phyloP scores from a whole-genome alignment of 495 filamentous ascomycete genomes.

The Penicillium paradoxum region DNA sequence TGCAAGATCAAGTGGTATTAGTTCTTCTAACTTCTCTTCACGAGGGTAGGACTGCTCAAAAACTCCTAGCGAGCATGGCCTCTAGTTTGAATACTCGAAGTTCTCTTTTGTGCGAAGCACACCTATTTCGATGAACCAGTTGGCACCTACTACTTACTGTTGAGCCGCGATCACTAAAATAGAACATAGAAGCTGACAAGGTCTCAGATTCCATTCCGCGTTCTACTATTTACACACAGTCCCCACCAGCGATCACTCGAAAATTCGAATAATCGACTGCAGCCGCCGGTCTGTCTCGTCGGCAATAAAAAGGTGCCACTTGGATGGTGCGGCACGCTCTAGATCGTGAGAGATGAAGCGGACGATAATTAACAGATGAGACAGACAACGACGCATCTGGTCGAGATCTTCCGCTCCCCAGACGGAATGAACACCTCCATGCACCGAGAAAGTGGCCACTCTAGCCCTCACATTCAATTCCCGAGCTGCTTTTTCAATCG shows the following conservation, averaged over 20 bases:
- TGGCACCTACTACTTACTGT: background rate
- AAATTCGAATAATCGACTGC: slow-evolving; percentile 23
- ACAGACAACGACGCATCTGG: background rate
- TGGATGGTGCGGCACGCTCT: slow-evolving; percentile 10
- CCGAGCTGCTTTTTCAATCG: background rate
- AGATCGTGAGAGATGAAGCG: slow-evolving; percentile 17
- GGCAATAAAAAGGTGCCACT: slow-evolving; percentile 33
- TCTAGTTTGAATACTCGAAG: too few relatives aligned
- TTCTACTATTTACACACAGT: background rate
- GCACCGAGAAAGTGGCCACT: background rate
- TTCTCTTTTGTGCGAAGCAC: too few relatives aligned
- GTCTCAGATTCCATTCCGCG: background rate
- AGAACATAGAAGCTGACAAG: background rate
- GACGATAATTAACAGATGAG: slow-evolving; percentile 17
- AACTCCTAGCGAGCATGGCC: too few relatives aligned
- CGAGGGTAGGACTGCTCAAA: too few relatives aligned
- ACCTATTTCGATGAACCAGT: too few relatives aligned
- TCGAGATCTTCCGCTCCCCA: background rate
- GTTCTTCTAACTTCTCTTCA: too few relatives aligned
- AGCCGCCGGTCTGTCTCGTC: slow-evolving; percentile 35
- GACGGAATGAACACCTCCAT: background rate
- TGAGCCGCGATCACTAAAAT: background rate
- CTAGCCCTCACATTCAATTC: background rate
- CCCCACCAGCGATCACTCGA: background rate
- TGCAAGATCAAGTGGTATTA: too few relatives aligned